Evolutionary conservation across 2,329 filamentous ascomycete species (phyloP).

Genomic region (Paecilomyces sp.): DNA sequence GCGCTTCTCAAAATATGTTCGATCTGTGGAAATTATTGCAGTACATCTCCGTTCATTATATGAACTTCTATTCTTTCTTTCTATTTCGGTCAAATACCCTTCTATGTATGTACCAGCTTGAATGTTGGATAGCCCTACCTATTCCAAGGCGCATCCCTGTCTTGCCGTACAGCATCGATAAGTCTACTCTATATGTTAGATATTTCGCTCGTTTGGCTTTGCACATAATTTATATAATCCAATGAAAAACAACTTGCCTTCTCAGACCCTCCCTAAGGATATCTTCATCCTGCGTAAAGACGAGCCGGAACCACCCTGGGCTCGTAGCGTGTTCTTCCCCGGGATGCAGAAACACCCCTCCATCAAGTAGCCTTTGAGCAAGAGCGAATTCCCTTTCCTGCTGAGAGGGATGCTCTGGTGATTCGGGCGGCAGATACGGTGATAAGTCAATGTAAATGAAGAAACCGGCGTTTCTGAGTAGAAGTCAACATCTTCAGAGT

Average conservation of each 20-base stretch:
- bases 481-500: neutral
- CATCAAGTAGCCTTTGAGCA: conserved; percentile 36
- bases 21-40: too few species aligned
- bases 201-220: neutral
- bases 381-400: conserved; percentile 39
- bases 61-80: too few species aligned
- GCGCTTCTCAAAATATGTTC: too few species aligned
- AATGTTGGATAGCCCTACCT: too few species aligned
- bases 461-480: conserved; percentile 36
- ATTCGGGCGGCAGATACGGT: conserved; percentile 28
- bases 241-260: conserved; percentile 14
- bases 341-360: conserved; percentile 46
- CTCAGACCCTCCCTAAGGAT: conserved; percentile 28
- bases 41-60: too few species aligned
- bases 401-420: conserved; percentile 7
- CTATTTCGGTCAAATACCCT: too few species aligned
- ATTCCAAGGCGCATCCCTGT: too few species aligned
- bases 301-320: conserved; percentile 48
- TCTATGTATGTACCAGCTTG: too few species aligned
- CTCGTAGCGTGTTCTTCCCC: conserved; percentile 38
- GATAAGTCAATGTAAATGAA: conserved; percentile 40
- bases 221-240: neutral
- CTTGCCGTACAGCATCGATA: too few species aligned
- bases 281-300: conserved; percentile 37
- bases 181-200: too few species aligned